Evolutionary conservation across 257 asterid genomes (phyloP).

Genomic region (Voacanga thouarsii): DNA sequence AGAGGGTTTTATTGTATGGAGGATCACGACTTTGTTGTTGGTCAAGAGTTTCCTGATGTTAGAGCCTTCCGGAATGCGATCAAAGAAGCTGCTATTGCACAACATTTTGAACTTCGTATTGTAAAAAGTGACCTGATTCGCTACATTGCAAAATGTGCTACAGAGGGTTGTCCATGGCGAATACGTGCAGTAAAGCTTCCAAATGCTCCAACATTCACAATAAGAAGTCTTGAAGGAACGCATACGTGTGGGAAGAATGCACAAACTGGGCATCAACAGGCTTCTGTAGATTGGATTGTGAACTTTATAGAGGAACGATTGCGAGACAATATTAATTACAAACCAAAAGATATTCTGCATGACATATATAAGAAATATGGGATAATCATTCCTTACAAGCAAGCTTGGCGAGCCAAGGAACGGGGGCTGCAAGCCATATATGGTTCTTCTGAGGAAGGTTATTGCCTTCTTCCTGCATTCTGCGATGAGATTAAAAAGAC

Average conservation of each 20-base stretch:
- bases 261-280: constrained; percentile 73
- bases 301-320: constrained; percentile 65
- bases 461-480: constrained; percentile 59
- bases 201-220: constrained; percentile 56
- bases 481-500: constrained; percentile 57
- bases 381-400: constrained; percentile 78
- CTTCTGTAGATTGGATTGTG: constrained; percentile 84
- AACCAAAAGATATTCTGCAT: constrained; percentile 71
- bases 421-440: constrained; percentile 78
- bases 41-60: constrained; percentile 75
- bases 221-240: constrained; percentile 57
- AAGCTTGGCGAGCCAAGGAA: constrained; percentile 92
- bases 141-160: constrained; percentile 72
- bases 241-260: constrained; percentile 68
- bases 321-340: constrained; percentile 65
- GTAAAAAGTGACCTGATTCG: constrained; percentile 69
- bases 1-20: constrained; percentile 41
- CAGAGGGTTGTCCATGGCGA: constrained; percentile 80
- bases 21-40: constrained; percentile 43
- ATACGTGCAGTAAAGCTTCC: constrained; percentile 82
- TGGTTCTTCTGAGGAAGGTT: constrained; percentile 83
- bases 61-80: constrained; percentile 67
- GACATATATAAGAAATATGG: constrained; percentile 64
- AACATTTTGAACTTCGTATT: constrained; percentile 70
- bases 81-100: constrained; percentile 80